Base-by-base conservation (phyloP, 306 rosid genomes). In the Potentilla sterilis region DNA sequence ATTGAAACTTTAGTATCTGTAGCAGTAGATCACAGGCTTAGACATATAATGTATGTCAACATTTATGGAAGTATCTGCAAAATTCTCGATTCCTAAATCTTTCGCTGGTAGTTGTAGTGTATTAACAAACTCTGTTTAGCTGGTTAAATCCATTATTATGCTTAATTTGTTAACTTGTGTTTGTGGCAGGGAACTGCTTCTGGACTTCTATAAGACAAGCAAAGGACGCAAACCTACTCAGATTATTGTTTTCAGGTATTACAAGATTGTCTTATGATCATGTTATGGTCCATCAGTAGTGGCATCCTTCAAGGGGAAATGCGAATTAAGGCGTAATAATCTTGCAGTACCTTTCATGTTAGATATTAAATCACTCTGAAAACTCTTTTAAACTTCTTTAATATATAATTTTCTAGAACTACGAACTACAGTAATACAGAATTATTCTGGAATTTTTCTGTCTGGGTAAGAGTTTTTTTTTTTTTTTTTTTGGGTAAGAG, bases 241-340 rank as follows among this genome's bases (percentile, higher is more conserved):
- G 87, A 86, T 94, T 79, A 86, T 94, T 79, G 75, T 91, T 55
- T 94, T 94, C 97, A 94, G 98, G 98, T 94, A 70, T 70, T 69
- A 77, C 46, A 73, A 75, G 73, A 67, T 65, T 64, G 67, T 76
- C 10, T 16, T 37, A 19, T 51, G 1, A 35, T 6, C 46, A 41
- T 9, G 47, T 51, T 34, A 32, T 70, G 74, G 59, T 48, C 14
- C 4, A 1, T 70, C 28, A 15, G 16, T 28, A 11, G 7, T 2
- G 21, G 11, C 67, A 35, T 62, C 42, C 43, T 37, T 64, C 46
- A 38, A 64, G 38, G 44, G 69, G 67, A 37, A 64, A 64, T 14
- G 46, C n/a, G 12, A 64, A 32, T 61, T 13, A 3, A 8, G 15
- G 22, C 46, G 3, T 19, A 38, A 65, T 63, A 35, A 18, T 63